These are phyloP conservation scores for Flaveria robusta DNA, from an alignment of 129 eudicot species.

Conservation along the genomic window DNA sequence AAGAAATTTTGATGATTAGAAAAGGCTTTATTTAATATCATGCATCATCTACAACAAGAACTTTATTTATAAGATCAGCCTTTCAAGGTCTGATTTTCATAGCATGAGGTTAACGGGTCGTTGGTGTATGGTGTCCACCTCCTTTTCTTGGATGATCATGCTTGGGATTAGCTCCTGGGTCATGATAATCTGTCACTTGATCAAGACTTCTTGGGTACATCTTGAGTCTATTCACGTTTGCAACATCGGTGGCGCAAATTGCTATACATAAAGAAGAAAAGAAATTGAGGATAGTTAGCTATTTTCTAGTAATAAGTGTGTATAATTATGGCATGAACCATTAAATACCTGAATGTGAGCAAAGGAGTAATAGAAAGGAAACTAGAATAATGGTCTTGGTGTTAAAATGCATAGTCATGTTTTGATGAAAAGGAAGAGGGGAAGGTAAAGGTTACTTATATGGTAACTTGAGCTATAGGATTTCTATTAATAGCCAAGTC, in stretches of 20 bases:
- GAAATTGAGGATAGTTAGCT: not conserved
- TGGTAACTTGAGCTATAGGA: not conserved
- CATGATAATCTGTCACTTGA: constrained; percentile 45
- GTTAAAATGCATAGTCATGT: not conserved
- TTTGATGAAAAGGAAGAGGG: not conserved
- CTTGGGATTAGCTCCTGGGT: constrained; percentile 61
- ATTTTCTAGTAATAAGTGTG: not conserved
- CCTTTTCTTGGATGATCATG: constrained; percentile 62
- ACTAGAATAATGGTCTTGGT: not conserved
- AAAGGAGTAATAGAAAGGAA: not conserved
- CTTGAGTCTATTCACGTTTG: not conserved
- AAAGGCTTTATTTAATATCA: not conserved
- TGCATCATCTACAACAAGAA: not conserved
- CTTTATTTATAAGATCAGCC: not conserved
- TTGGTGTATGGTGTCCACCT: constrained; percentile 6
- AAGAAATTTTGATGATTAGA: not conserved
- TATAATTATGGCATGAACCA: not conserved
- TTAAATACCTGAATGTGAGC: constrained; percentile 9
- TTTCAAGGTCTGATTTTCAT: not conserved
- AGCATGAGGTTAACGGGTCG: not conserved
- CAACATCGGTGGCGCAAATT: constrained; percentile 13
- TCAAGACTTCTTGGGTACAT: not conserved
- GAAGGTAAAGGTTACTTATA: not conserved
- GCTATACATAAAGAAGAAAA: not conserved
- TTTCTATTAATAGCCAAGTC: too few species aligned